A percentile compares a stretch with the other conserved stretches of the same genome.
Conservation (phyloP, 2,329 filamentous ascomycete species). For the Epichloe gansuensis region DNA sequence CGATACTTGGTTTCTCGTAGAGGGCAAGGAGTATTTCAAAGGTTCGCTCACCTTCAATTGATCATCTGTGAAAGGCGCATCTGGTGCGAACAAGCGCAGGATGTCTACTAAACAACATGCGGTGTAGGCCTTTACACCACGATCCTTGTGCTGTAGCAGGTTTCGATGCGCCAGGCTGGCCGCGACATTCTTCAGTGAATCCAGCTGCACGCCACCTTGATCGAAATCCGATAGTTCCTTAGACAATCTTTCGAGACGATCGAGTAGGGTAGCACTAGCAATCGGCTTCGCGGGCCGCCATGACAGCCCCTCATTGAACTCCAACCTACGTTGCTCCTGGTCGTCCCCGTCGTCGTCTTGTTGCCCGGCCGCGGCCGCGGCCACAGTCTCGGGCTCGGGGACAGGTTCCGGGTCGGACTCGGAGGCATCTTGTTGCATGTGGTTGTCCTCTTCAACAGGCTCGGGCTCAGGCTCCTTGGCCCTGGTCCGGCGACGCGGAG, state of each 20-base stretch:
- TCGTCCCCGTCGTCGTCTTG: constrained; percentile 6
- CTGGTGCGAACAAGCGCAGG: constrained; percentile 79
- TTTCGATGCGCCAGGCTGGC: constrained; percentile 74
- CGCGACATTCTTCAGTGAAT: constrained; percentile 73
- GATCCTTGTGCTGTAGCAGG: constrained; percentile 81
- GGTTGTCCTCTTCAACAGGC: constrained; percentile 16
- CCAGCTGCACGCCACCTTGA: constrained; percentile 70
- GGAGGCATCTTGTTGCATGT: constrained; percentile 7
- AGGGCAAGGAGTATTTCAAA: constrained; percentile 8
- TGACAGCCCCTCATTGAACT: constrained; percentile 75
- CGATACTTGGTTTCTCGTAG: not conserved
- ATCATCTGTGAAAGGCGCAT: constrained; percentile 82
- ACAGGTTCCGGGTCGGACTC: constrained; percentile 8
- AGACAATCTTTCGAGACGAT: constrained; percentile 66
- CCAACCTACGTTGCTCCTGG: constrained; percentile 32
- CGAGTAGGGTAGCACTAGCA: constrained; percentile 65
- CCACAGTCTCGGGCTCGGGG: constrained; percentile 3
- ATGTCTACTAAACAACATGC: constrained; percentile 88
- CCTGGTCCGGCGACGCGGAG: constrained; percentile 25
- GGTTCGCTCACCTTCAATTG: constrained; percentile 65
- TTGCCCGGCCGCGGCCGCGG: constrained; percentile 1
- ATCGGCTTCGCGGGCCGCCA: constrained; percentile 91
- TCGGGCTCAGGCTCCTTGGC: constrained; percentile 18
- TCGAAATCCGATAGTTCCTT: constrained; percentile 77
- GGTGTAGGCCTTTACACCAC: constrained; percentile 79